These are phyloP conservation scores for Erysimum cheiranthoides DNA, from an alignment of 345 rosid species.

Conservation along the genomic window DNA sequence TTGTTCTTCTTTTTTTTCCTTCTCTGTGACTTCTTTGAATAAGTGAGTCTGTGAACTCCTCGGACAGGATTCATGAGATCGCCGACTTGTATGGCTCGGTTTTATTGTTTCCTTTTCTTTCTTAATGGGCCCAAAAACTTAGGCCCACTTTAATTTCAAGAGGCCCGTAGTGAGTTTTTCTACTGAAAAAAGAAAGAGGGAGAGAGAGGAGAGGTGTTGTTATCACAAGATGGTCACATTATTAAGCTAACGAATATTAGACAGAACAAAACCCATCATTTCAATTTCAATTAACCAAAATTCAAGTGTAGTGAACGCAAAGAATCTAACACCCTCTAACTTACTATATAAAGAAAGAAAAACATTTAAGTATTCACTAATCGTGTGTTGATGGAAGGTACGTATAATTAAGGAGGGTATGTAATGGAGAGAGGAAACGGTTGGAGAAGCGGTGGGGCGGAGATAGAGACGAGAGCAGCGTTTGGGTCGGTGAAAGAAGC, in stretches of 20 bases:
- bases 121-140: not conserved
- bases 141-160: not conserved
- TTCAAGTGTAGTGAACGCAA: slow-evolving; percentile 47
- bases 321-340: slow-evolving; percentile 32
- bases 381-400: slow-evolving; percentile 5
- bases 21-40: not conserved
- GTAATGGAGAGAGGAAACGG: slow-evolving; percentile 37
- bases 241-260: slow-evolving; percentile 25
- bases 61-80: slow-evolving; percentile 26
- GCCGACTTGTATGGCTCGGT: slow-evolving; percentile 20
- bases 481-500: slow-evolving; percentile 88
- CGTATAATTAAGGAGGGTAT: not conserved
- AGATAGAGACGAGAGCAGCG: slow-evolving; percentile 71
- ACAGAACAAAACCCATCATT: slow-evolving; percentile 35
- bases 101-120: not conserved
- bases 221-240: slow-evolving; percentile 31
- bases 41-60: slow-evolving; percentile 33
- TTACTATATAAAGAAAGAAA: not conserved
- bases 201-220: slow-evolving; percentile 40
- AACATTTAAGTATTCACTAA: not conserved
- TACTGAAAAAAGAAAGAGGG: not conserved
- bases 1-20: not conserved
- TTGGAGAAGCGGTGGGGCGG: slow-evolving; percentile 53
- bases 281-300: slow-evolving; percentile 27
- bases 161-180: slow-evolving; percentile 9